These are phyloP conservation scores for Madurella mycetomatis DNA, from an alignment of 2,329 filamentous ascomycete genomes.

Conservation along the genomic window DNA sequence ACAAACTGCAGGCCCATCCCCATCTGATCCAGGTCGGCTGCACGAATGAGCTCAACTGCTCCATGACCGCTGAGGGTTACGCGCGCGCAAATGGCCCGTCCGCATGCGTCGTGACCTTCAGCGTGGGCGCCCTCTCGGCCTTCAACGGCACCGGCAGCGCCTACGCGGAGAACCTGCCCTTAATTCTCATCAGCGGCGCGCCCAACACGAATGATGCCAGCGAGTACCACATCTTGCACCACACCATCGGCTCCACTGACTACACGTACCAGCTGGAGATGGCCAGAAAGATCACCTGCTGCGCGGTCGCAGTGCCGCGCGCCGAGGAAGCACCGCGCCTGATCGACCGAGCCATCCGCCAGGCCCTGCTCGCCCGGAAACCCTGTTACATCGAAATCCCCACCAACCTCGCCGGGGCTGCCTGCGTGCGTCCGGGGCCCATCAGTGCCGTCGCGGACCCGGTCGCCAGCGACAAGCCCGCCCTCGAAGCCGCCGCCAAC, in stretches of 20 bases:
- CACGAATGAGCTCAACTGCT: slow-evolving; percentile 31
- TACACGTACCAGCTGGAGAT: slow-evolving; percentile 31
- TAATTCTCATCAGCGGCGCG: slow-evolving; percentile 26
- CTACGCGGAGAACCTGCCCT: slow-evolving; percentile 29
- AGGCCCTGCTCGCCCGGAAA: slow-evolving; percentile 24
- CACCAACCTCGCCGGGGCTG: slow-evolving; percentile 26
- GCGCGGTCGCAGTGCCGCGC: slow-evolving; percentile 26
- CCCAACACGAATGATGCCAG: slow-evolving; percentile 28
- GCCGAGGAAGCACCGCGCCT: slow-evolving; percentile 27
- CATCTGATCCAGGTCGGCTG: slow-evolving; percentile 27
- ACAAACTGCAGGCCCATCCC: slow-evolving; percentile 27
- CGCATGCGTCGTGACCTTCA: slow-evolving; percentile 28
- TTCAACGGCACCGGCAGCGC: slow-evolving; percentile 28
- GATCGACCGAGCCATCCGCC: slow-evolving; percentile 27
- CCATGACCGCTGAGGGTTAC: slow-evolving; percentile 30
- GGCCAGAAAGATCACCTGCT: slow-evolving; percentile 32
- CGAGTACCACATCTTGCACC: slow-evolving; percentile 28
- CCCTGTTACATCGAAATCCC: slow-evolving; percentile 30
- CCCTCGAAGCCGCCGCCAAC: slow-evolving; percentile 26
- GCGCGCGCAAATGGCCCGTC: slow-evolving; percentile 29
- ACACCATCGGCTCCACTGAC: slow-evolving; percentile 28
- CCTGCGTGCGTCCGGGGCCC: slow-evolving; percentile 28
- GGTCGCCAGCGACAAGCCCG: slow-evolving; percentile 17
- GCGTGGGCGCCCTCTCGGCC: slow-evolving; percentile 27
- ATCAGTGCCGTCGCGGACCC: slow-evolving; percentile 26